Conservation (phyloP, 352 stramenopile genomes). For the Phytophthora ramorum region DNA sequence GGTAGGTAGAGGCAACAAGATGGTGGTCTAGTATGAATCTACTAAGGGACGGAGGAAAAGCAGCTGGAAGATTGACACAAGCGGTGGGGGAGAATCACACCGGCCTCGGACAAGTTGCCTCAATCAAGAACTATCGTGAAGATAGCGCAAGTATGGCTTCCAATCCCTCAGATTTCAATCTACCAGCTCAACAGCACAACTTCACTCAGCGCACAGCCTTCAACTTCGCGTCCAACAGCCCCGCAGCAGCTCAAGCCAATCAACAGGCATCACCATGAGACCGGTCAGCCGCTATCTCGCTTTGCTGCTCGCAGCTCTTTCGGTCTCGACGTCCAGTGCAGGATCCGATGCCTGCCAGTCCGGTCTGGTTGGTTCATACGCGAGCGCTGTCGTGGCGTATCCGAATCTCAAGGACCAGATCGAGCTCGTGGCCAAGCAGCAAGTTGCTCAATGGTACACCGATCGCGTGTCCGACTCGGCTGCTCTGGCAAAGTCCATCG, state of each 20-base stretch:
- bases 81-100: constrained; percentile 1
- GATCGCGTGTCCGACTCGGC: constrained; percentile 42
- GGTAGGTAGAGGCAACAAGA: constrained; percentile 11
- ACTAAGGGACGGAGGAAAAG: not conserved
- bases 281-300: constrained; percentile 20
- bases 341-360: constrained; percentile 11
- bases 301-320: constrained; percentile 22
- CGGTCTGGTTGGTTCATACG: constrained; percentile 36
- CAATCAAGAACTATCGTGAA: not conserved
- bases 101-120: not conserved
- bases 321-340: constrained; percentile 10
- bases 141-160: not conserved
- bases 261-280: constrained; percentile 23
- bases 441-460: constrained; percentile 62
- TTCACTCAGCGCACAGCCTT: not conserved
- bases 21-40: not conserved
- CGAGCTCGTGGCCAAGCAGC: constrained; percentile 37
- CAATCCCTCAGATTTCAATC: constrained; percentile 13
- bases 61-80: not conserved
- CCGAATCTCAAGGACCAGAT: constrained; percentile 48
- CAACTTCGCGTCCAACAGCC: constrained; percentile 3
- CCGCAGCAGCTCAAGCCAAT: constrained; percentile 3
- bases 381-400: constrained; percentile 30
- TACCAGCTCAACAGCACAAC: constrained; percentile 14
- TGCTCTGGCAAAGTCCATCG: constrained; percentile 31